Evolutionary conservation across 1,284 basidiomycete species (phyloP).

Genomic region (Singerocomus inundabilis): DNA sequence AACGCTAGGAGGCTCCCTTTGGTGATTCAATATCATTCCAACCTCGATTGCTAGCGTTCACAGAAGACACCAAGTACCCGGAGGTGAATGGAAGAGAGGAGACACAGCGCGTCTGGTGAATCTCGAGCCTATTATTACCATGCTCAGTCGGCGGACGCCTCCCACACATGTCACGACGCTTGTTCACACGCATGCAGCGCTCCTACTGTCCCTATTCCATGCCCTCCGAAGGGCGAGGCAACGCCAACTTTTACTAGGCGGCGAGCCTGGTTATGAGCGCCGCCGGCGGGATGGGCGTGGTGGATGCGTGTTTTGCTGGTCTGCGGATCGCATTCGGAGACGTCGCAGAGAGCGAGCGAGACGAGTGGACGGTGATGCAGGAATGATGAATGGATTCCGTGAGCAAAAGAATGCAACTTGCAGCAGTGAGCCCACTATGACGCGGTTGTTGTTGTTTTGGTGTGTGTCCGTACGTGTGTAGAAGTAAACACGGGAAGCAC

Average conservation of each 20-base stretch:
- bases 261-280: conserved; percentile 91
- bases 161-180: conserved; percentile 52
- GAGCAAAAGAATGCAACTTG: too few relatives aligned
- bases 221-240: conserved; percentile 89
- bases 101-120: not conserved
- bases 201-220: conserved; percentile 90
- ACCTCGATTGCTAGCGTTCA: not conserved
- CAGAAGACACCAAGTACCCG: not conserved
- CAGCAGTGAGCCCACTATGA: too few relatives aligned
- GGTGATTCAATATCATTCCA: not conserved
- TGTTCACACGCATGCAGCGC: conserved; percentile 80
- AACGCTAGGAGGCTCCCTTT: not conserved
- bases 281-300: conserved; percentile 78
- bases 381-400: conserved; percentile 15
- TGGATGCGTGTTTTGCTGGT: conserved; percentile 82
- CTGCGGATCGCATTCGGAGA: conserved; percentile 68
- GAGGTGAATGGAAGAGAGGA: not conserved
- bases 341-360: conserved; percentile 40
- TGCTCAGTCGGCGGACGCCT: not conserved
- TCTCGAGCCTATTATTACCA: not conserved
- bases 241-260: conserved; percentile 99
- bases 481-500: not conserved
- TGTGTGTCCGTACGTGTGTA: not conserved
- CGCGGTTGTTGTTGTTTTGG: too few relatives aligned
- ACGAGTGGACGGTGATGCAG: conserved; percentile 32